phyloP scores from a whole-genome alignment of 768 basidiomycete genomes.

The Tricholoma saponaceum region DNA sequence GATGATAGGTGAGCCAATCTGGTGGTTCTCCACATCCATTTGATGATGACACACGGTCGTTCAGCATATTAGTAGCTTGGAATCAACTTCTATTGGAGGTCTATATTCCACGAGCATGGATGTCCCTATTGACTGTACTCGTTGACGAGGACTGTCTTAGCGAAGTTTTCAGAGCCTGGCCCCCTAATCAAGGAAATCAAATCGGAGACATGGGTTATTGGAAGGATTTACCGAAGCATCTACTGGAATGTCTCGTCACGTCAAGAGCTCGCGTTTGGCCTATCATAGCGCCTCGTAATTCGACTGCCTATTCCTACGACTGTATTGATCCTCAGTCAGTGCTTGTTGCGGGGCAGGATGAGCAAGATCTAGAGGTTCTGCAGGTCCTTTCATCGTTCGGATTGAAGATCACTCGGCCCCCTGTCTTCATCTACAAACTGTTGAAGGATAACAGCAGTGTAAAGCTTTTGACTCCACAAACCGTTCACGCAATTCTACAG shows the following conservation, averaged over 20 bases:
- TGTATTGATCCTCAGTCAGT: too few species aligned
- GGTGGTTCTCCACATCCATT: too few species aligned
- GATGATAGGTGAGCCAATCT: conserved; percentile 47
- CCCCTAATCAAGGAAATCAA: conserved; percentile 27
- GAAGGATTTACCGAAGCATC: conserved; percentile 23
- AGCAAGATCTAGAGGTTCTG: conserved; percentile 16
- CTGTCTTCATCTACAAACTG: conserved; percentile 28
- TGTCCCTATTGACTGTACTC: conserved; percentile 27
- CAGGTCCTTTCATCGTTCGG: conserved; percentile 27
- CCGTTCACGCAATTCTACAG: conserved; percentile 24
- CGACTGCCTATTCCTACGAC: too few species aligned
- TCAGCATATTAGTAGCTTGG: conserved; percentile 37
- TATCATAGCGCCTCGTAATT: too few species aligned
- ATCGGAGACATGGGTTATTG: conserved; percentile 39
- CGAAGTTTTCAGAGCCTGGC: conserved; percentile 39
- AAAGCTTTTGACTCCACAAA: conserved; percentile 21
- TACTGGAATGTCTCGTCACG: conserved; percentile 26
- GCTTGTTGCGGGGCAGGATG: too few species aligned
- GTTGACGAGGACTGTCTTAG: conserved; percentile 13
- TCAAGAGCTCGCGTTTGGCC: conserved; percentile 33
- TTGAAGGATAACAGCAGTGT: conserved; percentile 6
- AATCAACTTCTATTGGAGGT: conserved; percentile 40
- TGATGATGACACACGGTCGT: too few species aligned
- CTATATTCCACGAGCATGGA: conserved; percentile 44
- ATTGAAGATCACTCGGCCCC: conserved; percentile 31